Evolutionary conservation across 2,329 filamentous ascomycete species (phyloP).

Genomic region (Albifimbria verrucaria): DNA sequence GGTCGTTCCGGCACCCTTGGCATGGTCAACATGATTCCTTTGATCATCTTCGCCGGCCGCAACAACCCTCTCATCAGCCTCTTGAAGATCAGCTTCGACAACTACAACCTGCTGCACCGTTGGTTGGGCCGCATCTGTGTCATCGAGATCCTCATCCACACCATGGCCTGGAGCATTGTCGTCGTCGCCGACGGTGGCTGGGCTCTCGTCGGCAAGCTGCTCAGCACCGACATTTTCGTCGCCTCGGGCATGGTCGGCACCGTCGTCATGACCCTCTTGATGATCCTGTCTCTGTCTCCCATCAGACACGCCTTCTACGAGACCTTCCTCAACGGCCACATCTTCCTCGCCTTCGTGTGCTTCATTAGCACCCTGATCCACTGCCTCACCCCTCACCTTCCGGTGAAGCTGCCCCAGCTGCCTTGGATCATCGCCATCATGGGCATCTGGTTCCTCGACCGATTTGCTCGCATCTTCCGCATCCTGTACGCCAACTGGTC

Average conservation of each 20-base stretch:
- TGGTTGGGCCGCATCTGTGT: constrained; percentile 78
- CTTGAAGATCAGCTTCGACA: constrained; percentile 89
- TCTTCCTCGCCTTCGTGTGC: constrained; percentile 65
- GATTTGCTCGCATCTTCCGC: constrained; percentile 59
- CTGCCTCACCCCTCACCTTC: constrained; percentile 61
- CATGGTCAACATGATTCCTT: constrained; percentile 85
- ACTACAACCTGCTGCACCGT: constrained; percentile 73
- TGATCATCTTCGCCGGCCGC: constrained; percentile 82
- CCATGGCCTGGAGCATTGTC: constrained; percentile 70
- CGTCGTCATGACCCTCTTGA: constrained; percentile 60
- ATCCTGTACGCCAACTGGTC: constrained; percentile 67
- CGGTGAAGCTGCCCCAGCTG: constrained; percentile 66
- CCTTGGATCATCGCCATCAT: constrained; percentile 73
- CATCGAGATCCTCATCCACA: constrained; percentile 65
- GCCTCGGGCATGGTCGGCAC: constrained; percentile 60
- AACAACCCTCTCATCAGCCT: constrained; percentile 88
- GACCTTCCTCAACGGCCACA: constrained; percentile 87
- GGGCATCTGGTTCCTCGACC: constrained; percentile 73
- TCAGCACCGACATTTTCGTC: constrained; percentile 62
- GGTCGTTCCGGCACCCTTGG: constrained; percentile 82
- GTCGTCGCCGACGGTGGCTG: constrained; percentile 64
- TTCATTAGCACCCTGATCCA: constrained; percentile 78
- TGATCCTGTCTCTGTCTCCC: constrained; percentile 71
- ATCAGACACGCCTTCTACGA: constrained; percentile 95
- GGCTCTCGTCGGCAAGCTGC: constrained; percentile 49